A percentile compares a stretch with the other conserved stretches of the same genome.
These are phyloP conservation scores for Metarhizium humberi DNA, from an alignment of 2,329 filamentous ascomycete genomes.

Conservation along the genomic window DNA sequence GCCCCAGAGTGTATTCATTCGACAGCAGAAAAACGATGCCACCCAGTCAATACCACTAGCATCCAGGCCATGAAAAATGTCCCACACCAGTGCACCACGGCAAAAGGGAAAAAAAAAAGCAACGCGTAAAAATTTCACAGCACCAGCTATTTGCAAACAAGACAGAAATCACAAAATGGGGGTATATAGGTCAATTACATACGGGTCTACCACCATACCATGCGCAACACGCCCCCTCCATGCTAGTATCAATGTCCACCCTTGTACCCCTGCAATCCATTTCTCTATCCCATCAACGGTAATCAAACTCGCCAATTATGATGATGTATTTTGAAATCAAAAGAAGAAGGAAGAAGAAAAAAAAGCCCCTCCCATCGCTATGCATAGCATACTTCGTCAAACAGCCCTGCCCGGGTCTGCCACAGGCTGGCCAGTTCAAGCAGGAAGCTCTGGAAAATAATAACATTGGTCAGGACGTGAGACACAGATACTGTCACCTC, in stretches of 20 bases:
- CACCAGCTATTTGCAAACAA: too few species aligned
- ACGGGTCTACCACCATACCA: not conserved
- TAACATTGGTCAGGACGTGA: slow-evolving; percentile 70
- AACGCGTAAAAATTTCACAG: too few species aligned
- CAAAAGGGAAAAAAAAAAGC: too few species aligned
- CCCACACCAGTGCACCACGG: too few species aligned
- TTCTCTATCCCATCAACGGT: not conserved
- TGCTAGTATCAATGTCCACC: not conserved
- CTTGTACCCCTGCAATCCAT: not conserved
- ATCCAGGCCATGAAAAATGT: too few species aligned
- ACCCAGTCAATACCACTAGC: too few species aligned
- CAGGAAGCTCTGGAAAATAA: slow-evolving; percentile 72
- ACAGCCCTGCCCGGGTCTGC: slow-evolving; percentile 65
- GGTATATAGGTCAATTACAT: slow-evolving; percentile 2
- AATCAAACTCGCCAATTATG: not conserved
- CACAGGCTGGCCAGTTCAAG: slow-evolving; percentile 67
- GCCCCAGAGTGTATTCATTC: too few species aligned
- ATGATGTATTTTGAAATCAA: not conserved
- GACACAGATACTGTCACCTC: slow-evolving; percentile 55
- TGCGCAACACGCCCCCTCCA: not conserved
- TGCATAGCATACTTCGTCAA: slow-evolving; percentile 63
- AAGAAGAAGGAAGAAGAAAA: not conserved
- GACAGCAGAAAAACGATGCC: too few species aligned
- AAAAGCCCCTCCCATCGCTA: slow-evolving; percentile 4
- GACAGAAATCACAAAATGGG: not conserved